A percentile compares a stretch with the other conserved stretches of the same genome.
phyloP scores from a whole-genome alignment of 225 moss, liverwort and hornwort species.

The Physcomitrium patens region DNA sequence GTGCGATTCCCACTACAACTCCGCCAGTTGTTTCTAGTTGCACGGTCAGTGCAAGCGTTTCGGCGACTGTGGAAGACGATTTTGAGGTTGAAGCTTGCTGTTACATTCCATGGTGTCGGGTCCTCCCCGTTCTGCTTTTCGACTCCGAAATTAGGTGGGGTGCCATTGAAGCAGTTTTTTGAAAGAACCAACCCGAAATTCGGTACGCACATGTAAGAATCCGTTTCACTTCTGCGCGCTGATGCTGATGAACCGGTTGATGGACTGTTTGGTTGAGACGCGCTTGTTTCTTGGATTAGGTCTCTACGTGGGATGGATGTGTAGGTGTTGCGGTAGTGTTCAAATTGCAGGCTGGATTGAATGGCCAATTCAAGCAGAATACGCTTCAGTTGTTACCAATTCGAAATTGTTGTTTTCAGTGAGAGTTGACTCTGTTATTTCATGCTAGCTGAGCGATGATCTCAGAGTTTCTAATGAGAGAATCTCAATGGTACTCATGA shows the following conservation, averaged over 20 bases:
- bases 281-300: background rate
- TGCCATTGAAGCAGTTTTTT: background rate
- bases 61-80: background rate
- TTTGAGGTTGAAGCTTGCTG: background rate
- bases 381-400: too few relatives aligned
- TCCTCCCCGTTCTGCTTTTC: background rate
- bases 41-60: background rate
- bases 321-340: background rate
- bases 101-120: background rate
- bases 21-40: too few relatives aligned
- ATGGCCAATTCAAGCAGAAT: background rate
- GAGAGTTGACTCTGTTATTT: background rate
- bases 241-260: background rate
- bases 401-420: background rate
- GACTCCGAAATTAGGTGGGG: background rate
- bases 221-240: background rate
- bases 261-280: background rate
- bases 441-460: too few relatives aligned
- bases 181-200: too few relatives aligned
- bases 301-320: background rate
- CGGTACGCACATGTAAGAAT: background rate
- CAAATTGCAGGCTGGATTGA: background rate
- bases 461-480: too few relatives aligned
- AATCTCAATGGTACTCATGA: too few relatives aligned
- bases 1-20: too few relatives aligned